Percentiles rank a stretch among this genome's conserved stretches.
Evolutionary conservation across 306 rosid genomes (phyloP).

Genomic region (Quillaja saponaria): DNA sequence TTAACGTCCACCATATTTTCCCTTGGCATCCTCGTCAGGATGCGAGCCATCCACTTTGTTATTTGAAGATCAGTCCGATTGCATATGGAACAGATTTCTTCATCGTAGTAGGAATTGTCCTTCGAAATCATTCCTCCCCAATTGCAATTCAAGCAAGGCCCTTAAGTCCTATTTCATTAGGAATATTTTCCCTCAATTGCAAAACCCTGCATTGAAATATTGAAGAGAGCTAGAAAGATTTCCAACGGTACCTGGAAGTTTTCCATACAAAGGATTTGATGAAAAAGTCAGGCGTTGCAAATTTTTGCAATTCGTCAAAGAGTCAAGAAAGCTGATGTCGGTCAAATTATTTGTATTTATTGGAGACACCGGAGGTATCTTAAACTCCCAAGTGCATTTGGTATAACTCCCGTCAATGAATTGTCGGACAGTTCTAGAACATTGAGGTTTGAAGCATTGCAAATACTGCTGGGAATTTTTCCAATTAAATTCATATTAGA

Average conservation of each 20-base stretch:
- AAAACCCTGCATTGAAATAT: background rate
- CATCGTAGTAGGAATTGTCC: slow-evolving; percentile 37
- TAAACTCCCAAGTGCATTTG: slow-evolving; percentile 20
- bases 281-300: background rate
- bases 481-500: background rate
- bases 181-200: slow-evolving; percentile 32
- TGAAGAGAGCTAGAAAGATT: slow-evolving; percentile 32
- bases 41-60: slow-evolving; percentile 32
- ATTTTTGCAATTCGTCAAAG: slow-evolving; percentile 4
- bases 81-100: slow-evolving; percentile 25
- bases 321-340: slow-evolving; percentile 8
- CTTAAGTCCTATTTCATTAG: slow-evolving; percentile 38
- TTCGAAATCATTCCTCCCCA: slow-evolving; percentile 23
- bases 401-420: slow-evolving; percentile 16
- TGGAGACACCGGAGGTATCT: slow-evolving; percentile 1
- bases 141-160: background rate
- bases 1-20: slow-evolving; percentile 12
- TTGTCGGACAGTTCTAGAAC: background rate
- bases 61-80: slow-evolving; percentile 22
- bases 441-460: slow-evolving; percentile 21
- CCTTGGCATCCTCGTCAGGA: slow-evolving; percentile 25
- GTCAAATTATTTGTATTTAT: slow-evolving; percentile 24
- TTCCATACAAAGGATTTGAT: slow-evolving; percentile 32
- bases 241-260: slow-evolving; percentile 29
- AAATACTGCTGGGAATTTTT: slow-evolving; percentile 24